Base-by-base conservation (phyloP, 2,329 filamentous ascomycete genomes). In the Epichloe sibirici region DNA sequence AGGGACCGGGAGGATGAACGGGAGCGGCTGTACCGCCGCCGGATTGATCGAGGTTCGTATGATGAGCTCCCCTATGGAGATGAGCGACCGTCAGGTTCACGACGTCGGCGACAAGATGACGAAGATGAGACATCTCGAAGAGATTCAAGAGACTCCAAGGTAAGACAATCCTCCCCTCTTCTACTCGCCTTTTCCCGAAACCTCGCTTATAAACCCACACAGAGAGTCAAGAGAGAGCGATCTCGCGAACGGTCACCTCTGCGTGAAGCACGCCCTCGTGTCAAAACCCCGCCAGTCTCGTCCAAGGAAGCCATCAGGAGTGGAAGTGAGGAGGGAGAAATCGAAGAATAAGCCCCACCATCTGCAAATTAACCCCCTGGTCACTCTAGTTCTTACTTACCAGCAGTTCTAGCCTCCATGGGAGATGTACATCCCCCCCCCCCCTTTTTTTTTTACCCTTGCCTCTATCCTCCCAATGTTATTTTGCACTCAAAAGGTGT, bases 241-340 rank as follows among this genome's bases (percentile, higher is more conserved):
- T 69, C 69, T 61, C 79, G 78, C 70, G 81, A 85, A 70, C 78
- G 76, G 58, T 79, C 80, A 62, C 80, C 77, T 59, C 74, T 73
- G 59, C 75, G 74, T 64, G 80, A 84, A 63, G 67, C 65, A 58
- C 73, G 72, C 63, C 73, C 74, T 63, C 78, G 75, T 65, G 77
- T 75, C 66, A 83, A 75, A 68, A 78, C 78, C 48, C 77, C 79
- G 43, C 73, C 73, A 28, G 55, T 57, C 25, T 42, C 55, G 40
- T 62, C 61, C 39, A 72, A 72, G 62, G 82, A 86, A 51, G 54
- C 52, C 58, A 74, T 81, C 49, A 73, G 76, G 47, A 79, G 76
- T 54, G 93, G 93, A 51, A 96, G 90, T 64, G 93, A 98, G 71
- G 93, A 98, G 70, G 93, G 93, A 50, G 93, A 98, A 73, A 97